Percentiles rank a stretch among this genome's conserved stretches.
Conservation (phyloP, 2,329 filamentous ascomycete genomes). For the Chrysosporium queenslandicum region DNA sequence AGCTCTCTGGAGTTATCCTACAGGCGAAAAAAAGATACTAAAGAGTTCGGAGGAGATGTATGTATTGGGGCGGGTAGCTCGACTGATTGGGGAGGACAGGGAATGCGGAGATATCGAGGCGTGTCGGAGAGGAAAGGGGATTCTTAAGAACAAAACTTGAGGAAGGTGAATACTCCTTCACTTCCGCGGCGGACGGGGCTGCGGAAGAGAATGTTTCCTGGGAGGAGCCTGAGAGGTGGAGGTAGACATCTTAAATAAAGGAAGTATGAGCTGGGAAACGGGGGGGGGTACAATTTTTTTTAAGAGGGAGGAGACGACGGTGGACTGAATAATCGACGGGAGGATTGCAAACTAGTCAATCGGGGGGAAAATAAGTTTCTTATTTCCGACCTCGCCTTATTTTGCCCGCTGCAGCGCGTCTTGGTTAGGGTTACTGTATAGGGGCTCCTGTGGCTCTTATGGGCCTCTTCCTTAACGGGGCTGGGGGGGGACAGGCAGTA, state of each 20-base stretch:
- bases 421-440: background rate
- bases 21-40: too few species aligned
- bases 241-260: conserved; percentile 28
- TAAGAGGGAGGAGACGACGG: background rate
- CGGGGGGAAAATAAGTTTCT: conserved; percentile 8
- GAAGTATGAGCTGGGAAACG: conserved; percentile 12
- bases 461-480: background rate
- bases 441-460: background rate
- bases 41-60: too few species aligned
- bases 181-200: conserved; percentile 37
- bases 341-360: background rate
- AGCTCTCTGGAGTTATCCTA: background rate
- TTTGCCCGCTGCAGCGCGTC: too few species aligned
- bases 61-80: too few species aligned
- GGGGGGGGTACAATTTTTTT: background rate
- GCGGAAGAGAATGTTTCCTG: conserved; percentile 24
- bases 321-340: background rate
- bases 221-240: conserved; percentile 24
- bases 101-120: too few species aligned
- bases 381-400: conserved; percentile 9
- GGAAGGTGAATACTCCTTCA: conserved; percentile 28
- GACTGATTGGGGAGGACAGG: too few species aligned
- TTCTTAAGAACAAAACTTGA: background rate
- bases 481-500: too few species aligned
- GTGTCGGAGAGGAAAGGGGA: background rate